Conservation (phyloP, 2,329 filamentous ascomycete species). For the Coniella vitis region DNA sequence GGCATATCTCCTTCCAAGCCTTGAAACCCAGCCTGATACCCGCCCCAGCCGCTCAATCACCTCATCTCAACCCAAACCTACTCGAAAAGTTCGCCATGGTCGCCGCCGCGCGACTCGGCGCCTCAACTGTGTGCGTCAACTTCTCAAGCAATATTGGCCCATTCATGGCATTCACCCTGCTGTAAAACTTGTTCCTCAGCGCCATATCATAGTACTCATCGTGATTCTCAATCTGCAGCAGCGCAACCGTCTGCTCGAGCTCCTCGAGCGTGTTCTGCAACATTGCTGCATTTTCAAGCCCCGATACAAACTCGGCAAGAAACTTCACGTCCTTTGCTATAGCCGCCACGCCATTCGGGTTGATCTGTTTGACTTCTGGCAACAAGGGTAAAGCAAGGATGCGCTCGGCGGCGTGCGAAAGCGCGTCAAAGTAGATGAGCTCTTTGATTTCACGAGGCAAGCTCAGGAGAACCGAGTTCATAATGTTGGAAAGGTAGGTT, state of each 20-base stretch:
- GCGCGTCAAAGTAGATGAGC: constrained; percentile 93
- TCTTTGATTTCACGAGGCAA: constrained; percentile 96
- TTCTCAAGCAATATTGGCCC: constrained; percentile 90
- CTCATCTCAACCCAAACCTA: constrained; percentile 59
- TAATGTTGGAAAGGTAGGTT: constrained; percentile 88
- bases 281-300: constrained; percentile 77
- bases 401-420: constrained; percentile 82
- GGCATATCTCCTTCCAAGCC: too few species aligned
- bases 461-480: constrained; percentile 87
- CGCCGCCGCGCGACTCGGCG: constrained; percentile 53
- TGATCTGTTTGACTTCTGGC: constrained; percentile 75
- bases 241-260: constrained; percentile 81
- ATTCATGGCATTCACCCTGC: constrained; percentile 84
- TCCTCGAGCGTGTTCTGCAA: constrained; percentile 86
- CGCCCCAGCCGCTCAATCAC: background rate
- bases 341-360: constrained; percentile 73
- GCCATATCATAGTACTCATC: constrained; percentile 96
- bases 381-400: constrained; percentile 77
- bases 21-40: background rate
- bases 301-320: constrained; percentile 78
- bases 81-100: constrained; percentile 67
- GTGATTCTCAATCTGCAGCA: constrained; percentile 84
- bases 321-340: constrained; percentile 79
- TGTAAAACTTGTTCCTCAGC: constrained; percentile 86
- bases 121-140: constrained; percentile 57